These are phyloP conservation scores for Suhomyces faveliae DNA, from an alignment of 805 yeast genomes.

Conservation along the genomic window DNA sequence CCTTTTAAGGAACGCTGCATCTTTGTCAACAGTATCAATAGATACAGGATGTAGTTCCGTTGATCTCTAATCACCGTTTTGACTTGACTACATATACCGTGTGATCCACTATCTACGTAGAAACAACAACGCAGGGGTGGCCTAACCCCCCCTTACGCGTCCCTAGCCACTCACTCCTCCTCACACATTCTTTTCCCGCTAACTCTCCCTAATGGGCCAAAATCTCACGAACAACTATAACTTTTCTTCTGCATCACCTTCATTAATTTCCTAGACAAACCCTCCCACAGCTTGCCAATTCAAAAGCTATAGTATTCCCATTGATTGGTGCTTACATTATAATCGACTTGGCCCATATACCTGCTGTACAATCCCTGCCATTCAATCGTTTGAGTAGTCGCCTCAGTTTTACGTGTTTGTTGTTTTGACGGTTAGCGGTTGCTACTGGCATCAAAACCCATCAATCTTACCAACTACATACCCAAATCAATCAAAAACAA, in stretches of 20 bases:
- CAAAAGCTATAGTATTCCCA: not conserved
- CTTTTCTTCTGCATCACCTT: slow-evolving; percentile 1
- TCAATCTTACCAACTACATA: not conserved
- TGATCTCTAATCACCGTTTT: not conserved
- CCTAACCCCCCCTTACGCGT: slow-evolving; percentile 1
- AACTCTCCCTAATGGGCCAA: not conserved
- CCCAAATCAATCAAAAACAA: not conserved
- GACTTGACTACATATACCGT: not conserved
- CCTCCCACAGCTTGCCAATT: not conserved
- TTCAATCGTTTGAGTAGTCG: not conserved
- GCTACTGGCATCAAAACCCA: not conserved
- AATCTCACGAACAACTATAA: not conserved
- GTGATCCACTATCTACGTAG: not conserved
- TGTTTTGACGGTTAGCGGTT: slow-evolving; percentile 1
- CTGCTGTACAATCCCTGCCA: slow-evolving; percentile 1
- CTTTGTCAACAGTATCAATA: not conserved
- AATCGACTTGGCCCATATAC: not conserved
- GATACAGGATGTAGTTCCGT: not conserved
- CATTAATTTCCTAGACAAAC: not conserved
- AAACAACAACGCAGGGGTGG: no score
- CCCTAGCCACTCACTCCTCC: not conserved
- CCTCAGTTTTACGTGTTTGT: slow-evolving; percentile 1
- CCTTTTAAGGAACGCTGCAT: not conserved
- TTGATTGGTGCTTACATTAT: not conserved
- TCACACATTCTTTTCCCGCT: not conserved